These are phyloP conservation scores for Ophiocordyceps robertsii DNA, from an alignment of 2,329 filamentous ascomycete genomes.

Conservation along the genomic window DNA sequence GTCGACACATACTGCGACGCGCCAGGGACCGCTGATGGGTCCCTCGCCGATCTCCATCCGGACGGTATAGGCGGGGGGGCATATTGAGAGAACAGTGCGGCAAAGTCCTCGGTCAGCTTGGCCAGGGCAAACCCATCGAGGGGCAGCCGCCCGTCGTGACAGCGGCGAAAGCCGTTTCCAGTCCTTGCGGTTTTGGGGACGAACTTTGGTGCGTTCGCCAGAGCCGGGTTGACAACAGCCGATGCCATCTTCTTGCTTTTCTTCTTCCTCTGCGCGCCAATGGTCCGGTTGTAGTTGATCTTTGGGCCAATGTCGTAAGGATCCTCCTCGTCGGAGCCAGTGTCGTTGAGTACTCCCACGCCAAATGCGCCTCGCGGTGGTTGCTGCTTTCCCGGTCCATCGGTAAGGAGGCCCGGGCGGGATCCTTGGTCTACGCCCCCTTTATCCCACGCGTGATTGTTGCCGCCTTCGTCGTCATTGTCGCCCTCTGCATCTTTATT, in stretches of 20 bases:
- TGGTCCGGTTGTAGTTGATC: conserved; percentile 72
- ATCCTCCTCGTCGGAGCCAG: conserved; percentile 88
- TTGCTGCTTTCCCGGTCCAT: conserved; percentile 37
- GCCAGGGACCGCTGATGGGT: conserved; percentile 4
- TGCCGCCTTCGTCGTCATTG: conserved; percentile 23
- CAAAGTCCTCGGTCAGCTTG: conserved; percentile 28
- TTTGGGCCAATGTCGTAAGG: conserved; percentile 84
- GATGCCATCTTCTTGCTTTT: conserved; percentile 41
- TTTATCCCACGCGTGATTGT: conserved; percentile 13
- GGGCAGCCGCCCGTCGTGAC: conserved; percentile 70
- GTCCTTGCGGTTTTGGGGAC: conserved; percentile 41
- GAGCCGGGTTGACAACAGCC: conserved; percentile 46
- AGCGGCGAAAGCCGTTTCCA: conserved; percentile 37
- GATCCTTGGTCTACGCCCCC: neutral
- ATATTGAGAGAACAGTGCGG: conserved; percentile 27
- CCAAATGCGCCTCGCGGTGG: conserved; percentile 57
- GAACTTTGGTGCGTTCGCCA: conserved; percentile 59
- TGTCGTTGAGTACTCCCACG: conserved; percentile 81
- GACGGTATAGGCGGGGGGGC: conserved; percentile 53
- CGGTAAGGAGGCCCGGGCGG: neutral
- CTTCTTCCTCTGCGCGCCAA: conserved; percentile 74
- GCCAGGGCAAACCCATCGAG: conserved; percentile 70
- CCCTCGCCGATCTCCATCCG: conserved; percentile 58
- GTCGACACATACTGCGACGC: conserved; percentile 44
- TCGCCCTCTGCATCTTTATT: conserved; percentile 26